phyloP scores from a whole-genome alignment of 495 filamentous ascomycete species.

The Daldinia decipiens region DNA sequence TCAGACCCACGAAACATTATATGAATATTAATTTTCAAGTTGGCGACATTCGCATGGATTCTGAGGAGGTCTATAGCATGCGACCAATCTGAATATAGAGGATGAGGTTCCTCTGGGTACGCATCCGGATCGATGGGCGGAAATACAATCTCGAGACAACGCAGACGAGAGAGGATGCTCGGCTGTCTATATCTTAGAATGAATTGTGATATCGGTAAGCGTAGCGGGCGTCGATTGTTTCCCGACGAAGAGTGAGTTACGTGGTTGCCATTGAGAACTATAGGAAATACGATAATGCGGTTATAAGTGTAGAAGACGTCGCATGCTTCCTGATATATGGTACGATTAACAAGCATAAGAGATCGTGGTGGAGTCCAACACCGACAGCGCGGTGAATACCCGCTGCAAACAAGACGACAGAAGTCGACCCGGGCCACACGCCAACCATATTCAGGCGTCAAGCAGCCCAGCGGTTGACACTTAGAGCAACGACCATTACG shows the following conservation, averaged over 20 bases:
- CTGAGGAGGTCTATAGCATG: conserved; percentile 9
- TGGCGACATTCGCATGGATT: background rate
- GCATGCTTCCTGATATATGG: conserved; percentile 10
- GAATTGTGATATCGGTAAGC: conserved; percentile 2
- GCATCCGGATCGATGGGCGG: background rate
- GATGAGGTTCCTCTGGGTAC: background rate
- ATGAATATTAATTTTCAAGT: background rate
- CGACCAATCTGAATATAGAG: background rate
- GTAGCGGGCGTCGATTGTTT: background rate
- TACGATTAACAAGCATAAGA: conserved; percentile 7
- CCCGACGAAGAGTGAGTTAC: background rate
- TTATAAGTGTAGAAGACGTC: conserved; percentile 12
- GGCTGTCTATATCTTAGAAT: conserved; percentile 8
- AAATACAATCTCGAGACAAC: conserved; percentile 13
- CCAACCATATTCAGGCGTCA: no score
- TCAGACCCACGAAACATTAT: background rate
- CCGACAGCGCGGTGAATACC: conserved; percentile 4
- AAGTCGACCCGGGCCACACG: background rate
- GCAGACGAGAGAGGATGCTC: conserved; percentile 1
- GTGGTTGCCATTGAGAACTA: background rate
- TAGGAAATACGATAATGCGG: conserved; percentile 9
- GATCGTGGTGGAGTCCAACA: conserved; percentile 6
- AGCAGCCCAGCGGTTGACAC: no score
- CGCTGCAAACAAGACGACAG: background rate
- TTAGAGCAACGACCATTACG: no score